Conservation (phyloP, 1,284 basidiomycete genomes). For the Pseudozyma thailandica region DNA sequence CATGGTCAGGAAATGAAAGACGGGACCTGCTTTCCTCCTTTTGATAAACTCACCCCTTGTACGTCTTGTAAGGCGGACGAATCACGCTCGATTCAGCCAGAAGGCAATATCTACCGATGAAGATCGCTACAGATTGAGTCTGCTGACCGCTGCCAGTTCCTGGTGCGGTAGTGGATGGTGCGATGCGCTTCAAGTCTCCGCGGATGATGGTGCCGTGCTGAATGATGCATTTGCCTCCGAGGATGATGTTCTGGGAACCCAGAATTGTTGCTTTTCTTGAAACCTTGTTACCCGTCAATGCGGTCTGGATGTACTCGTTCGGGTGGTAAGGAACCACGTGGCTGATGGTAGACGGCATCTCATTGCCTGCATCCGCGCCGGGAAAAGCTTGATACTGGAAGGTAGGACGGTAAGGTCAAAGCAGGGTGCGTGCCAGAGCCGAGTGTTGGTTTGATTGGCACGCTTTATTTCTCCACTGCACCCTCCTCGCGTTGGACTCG, state of each 20-base stretch:
- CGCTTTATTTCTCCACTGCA: not conserved
- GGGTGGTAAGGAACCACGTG: slow-evolving; percentile 41
- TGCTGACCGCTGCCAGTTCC: slow-evolving; percentile 11
- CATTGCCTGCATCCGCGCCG: too few relatives aligned
- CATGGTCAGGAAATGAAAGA: too few relatives aligned
- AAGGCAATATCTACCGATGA: slow-evolving; percentile 89
- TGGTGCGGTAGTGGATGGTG: slow-evolving; percentile 82
- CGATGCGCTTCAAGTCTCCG: slow-evolving; percentile 76
- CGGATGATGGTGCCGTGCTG: slow-evolving; percentile 86
- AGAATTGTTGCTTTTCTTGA: slow-evolving; percentile 91
- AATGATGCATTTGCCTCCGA: slow-evolving; percentile 96
- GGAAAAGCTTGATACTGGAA: too few relatives aligned
- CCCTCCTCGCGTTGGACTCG: not conserved
- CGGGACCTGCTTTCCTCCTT: too few relatives aligned
- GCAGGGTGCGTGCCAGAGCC: too few relatives aligned
- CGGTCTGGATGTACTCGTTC: slow-evolving; percentile 61
- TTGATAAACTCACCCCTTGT: slow-evolving; percentile 75
- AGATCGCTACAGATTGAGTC: slow-evolving; percentile 79
- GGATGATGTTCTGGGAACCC: slow-evolving; percentile 94
- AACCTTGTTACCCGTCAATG: slow-evolving; percentile 89
- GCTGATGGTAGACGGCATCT: slow-evolving; percentile 38
- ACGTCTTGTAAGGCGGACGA: slow-evolving; percentile 72
- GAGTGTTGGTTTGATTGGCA: slow-evolving; percentile 3
- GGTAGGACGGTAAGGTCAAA: too few relatives aligned
- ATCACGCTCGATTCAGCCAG: slow-evolving; percentile 89